phyloP scores from a whole-genome alignment of 2,329 filamentous ascomycete species.

The Aschersonia sp. region DNA sequence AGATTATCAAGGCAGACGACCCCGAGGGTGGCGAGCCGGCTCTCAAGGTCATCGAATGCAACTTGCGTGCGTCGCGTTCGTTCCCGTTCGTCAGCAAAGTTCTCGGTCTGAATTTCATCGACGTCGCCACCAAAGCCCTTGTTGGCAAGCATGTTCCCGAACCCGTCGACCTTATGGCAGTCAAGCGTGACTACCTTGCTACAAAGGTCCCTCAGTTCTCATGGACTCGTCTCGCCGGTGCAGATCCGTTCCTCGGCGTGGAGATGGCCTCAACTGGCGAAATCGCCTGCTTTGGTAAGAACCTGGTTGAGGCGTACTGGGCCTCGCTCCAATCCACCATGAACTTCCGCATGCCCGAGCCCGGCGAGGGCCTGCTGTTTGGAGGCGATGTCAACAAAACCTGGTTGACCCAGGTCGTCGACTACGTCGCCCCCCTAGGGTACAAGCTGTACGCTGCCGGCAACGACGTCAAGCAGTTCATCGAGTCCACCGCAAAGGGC shows the following conservation, averaged over 20 bases:
- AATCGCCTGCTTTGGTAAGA: conserved; percentile 96
- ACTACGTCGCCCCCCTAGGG: conserved; percentile 75
- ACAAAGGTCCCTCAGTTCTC: conserved; percentile 99
- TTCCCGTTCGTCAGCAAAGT: conserved; percentile 99
- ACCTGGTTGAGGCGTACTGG: conserved; percentile 97
- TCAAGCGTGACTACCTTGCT: conserved; percentile 82
- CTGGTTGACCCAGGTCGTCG: conserved; percentile 64
- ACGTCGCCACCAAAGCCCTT: conserved; percentile 85
- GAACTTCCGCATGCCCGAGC: conserved; percentile 96
- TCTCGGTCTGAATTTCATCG: conserved; percentile 91
- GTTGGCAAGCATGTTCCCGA: conserved; percentile 74
- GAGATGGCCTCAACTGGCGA: conserved; percentile 97
- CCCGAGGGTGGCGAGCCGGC: conserved; percentile 59
- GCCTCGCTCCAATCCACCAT: conserved; percentile 89
- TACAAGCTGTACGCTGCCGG: conserved; percentile 92
- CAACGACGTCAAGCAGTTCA: conserved; percentile 64
- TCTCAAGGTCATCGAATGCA: conserved; percentile 97
- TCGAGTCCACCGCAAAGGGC: conserved; percentile 58
- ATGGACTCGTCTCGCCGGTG: conserved; percentile 94
- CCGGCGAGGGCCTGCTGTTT: conserved; percentile 88
- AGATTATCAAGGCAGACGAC: conserved; percentile 87
- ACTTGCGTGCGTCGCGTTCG: conserved; percentile 89
- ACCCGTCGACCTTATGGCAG: conserved; percentile 74
- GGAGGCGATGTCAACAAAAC: conserved; percentile 67
- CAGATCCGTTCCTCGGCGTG: conserved; percentile 93